phyloP scores from a whole-genome alignment of 129 eudicot genomes.

The Oenanthe sinensis region DNA sequence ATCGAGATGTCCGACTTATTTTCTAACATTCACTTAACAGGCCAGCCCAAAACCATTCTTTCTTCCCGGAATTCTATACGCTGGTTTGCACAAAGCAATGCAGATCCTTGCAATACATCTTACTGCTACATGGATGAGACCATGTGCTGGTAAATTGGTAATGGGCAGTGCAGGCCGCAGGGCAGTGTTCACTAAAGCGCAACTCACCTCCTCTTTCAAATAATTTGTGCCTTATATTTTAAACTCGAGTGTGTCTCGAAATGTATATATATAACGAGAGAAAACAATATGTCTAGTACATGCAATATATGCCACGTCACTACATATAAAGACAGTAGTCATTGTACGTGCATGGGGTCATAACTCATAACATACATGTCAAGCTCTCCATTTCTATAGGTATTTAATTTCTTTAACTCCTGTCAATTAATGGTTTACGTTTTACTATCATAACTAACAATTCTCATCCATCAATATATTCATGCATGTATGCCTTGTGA shows the following conservation, averaged over 20 bases:
- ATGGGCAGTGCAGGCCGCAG: neutral
- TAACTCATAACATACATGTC: neutral
- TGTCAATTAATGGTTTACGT: neutral
- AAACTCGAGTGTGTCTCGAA: neutral
- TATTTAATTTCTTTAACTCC: neutral
- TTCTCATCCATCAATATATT: slow-evolving; percentile 1
- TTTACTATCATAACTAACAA: neutral
- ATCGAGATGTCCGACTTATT: neutral
- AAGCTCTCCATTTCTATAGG: neutral
- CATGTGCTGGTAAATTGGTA: neutral
- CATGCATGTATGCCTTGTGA: neutral
- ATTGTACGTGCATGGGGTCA: neutral
- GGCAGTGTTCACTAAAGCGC: neutral
- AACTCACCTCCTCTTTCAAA: neutral
- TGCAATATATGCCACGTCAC: neutral
- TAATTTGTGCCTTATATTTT: no score
- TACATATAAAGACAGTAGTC: neutral
- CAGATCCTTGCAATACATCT: neutral
- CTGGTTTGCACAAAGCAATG: neutral
- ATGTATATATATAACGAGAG: no score
- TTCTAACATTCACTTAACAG: neutral
- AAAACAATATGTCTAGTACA: no score
- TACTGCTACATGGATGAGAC: neutral
- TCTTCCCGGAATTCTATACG: neutral
- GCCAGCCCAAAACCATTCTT: neutral